Percentiles rank a stretch among this genome's conserved stretches.
These are phyloP conservation scores for Spathaspora arborariae DNA, from an alignment of 805 yeast genomes.

Conservation along the genomic window DNA sequence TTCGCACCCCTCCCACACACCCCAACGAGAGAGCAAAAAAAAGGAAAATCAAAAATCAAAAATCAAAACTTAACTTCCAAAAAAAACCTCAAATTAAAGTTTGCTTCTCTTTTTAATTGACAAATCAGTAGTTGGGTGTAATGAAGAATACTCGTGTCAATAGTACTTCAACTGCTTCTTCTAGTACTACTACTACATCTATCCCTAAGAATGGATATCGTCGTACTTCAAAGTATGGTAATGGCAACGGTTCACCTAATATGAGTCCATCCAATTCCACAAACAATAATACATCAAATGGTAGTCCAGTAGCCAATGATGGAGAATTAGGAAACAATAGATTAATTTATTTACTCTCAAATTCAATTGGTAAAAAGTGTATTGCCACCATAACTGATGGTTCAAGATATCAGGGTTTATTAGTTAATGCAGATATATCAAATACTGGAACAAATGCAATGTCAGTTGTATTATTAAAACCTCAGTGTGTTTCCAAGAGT, in stretches of 20 bases:
- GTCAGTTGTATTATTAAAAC: slow-evolving; percentile 53
- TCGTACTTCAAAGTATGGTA: slow-evolving; percentile 8
- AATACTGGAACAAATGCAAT: slow-evolving; percentile 37
- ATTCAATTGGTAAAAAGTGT: slow-evolving; percentile 54
- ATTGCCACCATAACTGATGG: slow-evolving; percentile 63
- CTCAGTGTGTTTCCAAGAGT: slow-evolving; percentile 35
- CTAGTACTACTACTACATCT: neutral
- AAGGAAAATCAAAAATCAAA: no score
- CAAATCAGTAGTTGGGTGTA: no score
- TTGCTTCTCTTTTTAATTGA: no score
- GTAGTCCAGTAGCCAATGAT: slow-evolving; percentile 1
- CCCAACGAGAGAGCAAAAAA: no score
- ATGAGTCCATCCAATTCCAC: neutral
- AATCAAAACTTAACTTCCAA: neutral
- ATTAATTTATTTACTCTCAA: slow-evolving; percentile 49
- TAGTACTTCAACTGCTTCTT: neutral
- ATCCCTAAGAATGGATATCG: slow-evolving; percentile 20
- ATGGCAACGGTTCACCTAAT: neutral
- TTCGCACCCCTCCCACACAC: no score
- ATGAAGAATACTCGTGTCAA: slow-evolving; percentile 20
- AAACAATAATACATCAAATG: neutral
- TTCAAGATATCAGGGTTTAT: slow-evolving; percentile 52
- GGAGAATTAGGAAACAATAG: slow-evolving; percentile 41
- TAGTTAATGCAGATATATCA: slow-evolving; percentile 44
- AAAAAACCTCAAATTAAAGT: neutral